Base-by-base conservation (phyloP, 2,329 filamentous ascomycete species). In the Colletotrichum cereale region DNA sequence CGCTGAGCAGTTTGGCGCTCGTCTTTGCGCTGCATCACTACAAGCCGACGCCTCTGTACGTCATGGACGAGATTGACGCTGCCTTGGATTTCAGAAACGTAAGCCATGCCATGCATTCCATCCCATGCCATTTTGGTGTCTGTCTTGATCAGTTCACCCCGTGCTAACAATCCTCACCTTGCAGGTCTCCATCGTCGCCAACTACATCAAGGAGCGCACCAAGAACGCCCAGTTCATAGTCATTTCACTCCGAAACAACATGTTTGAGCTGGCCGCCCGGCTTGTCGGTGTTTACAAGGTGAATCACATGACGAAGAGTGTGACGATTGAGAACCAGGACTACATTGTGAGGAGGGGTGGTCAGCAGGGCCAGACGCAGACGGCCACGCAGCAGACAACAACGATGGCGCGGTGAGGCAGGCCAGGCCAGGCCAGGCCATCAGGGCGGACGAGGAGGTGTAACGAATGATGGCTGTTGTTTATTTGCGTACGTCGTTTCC, bases 181-280 rank as follows among this genome's bases (percentile, higher is more conserved):
- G 2, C 76, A 96, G 94, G 93, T 98, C 50, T 97, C 95, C 1
- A 99, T 99, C 79, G 96, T 99, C 56, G 96, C 96, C 70, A 96
- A 95, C 77, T 99, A 99, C 82, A 99, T 99, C 88, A 98, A 98
- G 85, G 96, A 99, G 85, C 89, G 96, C 66, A 99, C 96, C 72
- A 98, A 98, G 88, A 99, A 99, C 83, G 97, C 96, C 2, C 96
- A 99, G 80, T 99, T 99, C 81, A 96, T 99, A 77, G 96, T 99
- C 79, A 99, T 99, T 79, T 98, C 95, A 21, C 86, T 99, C 78
- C 89, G 96, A 78, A 99, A 99, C 84, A 99, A 99, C 86, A 99
- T 99, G 96, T 99, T 99, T 82, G 96, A 99, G 86, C 90, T 99
- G 74, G 96, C 97, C n/a, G 91, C 94, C 69, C 90, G 97, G 67